These are phyloP conservation scores for Claviceps sp. DNA, from an alignment of 2,329 filamentous ascomycete genomes.

Conservation along the genomic window DNA sequence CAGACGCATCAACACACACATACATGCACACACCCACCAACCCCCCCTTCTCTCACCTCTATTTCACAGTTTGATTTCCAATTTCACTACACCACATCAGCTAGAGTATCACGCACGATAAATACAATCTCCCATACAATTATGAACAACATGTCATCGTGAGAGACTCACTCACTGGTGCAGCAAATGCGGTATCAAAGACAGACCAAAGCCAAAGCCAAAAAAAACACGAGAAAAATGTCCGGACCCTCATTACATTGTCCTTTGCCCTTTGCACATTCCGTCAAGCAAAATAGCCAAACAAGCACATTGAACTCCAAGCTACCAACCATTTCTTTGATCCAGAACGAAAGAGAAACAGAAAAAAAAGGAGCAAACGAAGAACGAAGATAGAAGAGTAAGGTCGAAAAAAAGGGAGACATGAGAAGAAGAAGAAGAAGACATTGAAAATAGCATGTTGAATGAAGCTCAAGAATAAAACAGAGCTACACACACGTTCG, in stretches of 20 bases:
- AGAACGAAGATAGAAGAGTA: too few relatives aligned
- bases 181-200: too few relatives aligned
- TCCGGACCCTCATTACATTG: not conserved
- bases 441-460: not conserved
- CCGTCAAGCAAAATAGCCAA: not conserved
- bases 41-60: not conserved
- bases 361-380: not conserved
- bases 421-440: not conserved
- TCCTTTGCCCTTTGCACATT: not conserved
- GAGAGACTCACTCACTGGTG: not conserved
- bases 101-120: not conserved
- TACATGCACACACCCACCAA: not conserved
- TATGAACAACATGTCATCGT: not conserved
- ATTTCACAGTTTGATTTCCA: not conserved
- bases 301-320: not conserved
- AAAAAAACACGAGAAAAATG: not conserved
- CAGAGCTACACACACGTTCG: too few relatives aligned
- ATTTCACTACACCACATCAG: not conserved
- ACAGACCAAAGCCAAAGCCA: not conserved
- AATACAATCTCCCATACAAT: not conserved
- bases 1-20: not conserved
- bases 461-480: too few relatives aligned
- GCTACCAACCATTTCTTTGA: not conserved
- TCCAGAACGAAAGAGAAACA: not conserved
- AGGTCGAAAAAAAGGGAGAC: too few relatives aligned